Evolutionary conservation across 768 basidiomycete genomes (phyloP).

Genomic region (Trametes cubensis): DNA sequence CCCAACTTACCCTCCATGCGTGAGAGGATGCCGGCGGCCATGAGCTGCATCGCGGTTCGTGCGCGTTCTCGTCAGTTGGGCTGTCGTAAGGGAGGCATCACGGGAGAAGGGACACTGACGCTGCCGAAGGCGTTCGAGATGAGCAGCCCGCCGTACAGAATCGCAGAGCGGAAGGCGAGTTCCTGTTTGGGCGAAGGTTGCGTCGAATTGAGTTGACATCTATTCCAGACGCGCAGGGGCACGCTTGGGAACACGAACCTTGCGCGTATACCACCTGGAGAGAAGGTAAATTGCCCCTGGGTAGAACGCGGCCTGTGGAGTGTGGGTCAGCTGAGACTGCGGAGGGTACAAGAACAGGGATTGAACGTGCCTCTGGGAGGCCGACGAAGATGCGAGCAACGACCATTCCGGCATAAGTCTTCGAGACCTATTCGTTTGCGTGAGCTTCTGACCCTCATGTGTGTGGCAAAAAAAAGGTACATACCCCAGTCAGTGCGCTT

Average conservation of each 20-base stretch:
- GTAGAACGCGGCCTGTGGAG: slow-evolving; percentile 58
- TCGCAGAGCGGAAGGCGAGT: slow-evolving; percentile 63
- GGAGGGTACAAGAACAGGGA: not conserved
- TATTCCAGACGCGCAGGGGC: too few relatives aligned
- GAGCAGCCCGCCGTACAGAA: slow-evolving; percentile 60
- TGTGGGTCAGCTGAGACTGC: not conserved
- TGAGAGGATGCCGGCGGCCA: slow-evolving; percentile 74
- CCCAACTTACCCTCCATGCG: slow-evolving; percentile 70
- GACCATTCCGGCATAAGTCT: slow-evolving; percentile 55
- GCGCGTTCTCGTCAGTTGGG: not conserved
- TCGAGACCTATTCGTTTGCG: slow-evolving; percentile 46
- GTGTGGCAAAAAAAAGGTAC: slow-evolving; percentile 13
- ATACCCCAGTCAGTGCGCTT: slow-evolving; percentile 63
- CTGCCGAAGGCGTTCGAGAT: slow-evolving; percentile 71
- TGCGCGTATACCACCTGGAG: slow-evolving; percentile 43
- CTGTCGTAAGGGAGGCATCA: not conserved
- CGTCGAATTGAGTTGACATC: not conserved
- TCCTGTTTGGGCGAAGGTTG: slow-evolving; percentile 46
- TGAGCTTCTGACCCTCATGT: not conserved
- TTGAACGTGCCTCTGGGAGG: slow-evolving; percentile 50
- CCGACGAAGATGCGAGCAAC: slow-evolving; percentile 64
- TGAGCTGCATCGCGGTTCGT: slow-evolving; percentile 42
- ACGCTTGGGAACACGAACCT: slow-evolving; percentile 24
- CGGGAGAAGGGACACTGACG: slow-evolving; percentile 39
- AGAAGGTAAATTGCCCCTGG: slow-evolving; percentile 53